Conservation (phyloP, 1,139 yeast genomes). For the Debaryomycetaceae sp. region DNA sequence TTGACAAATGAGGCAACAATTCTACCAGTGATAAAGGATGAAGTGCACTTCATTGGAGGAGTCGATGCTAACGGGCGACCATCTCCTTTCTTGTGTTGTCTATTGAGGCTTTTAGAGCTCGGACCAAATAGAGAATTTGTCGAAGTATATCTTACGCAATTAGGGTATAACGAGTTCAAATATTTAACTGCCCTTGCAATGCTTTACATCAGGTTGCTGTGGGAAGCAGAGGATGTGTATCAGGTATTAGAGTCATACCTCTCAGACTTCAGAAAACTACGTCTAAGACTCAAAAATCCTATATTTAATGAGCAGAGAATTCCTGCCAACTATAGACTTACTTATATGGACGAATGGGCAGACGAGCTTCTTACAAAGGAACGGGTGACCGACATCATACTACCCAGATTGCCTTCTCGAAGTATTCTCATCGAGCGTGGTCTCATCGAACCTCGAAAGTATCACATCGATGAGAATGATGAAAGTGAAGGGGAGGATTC, state of each 20-base stretch:
- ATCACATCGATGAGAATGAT: conserved; percentile 18
- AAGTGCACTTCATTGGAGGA: conserved; percentile 46
- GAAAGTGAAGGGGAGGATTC: conserved; percentile 5
- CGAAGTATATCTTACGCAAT: conserved; percentile 47
- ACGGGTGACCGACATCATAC: conserved; percentile 54
- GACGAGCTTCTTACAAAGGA: conserved; percentile 49
- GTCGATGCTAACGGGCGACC: conserved; percentile 50
- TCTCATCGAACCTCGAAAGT: conserved; percentile 33
- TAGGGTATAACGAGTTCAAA: conserved; percentile 49
- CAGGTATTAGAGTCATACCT: conserved; percentile 47
- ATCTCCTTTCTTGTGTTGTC: conserved; percentile 60
- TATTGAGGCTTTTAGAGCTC: conserved; percentile 60
- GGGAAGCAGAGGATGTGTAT: conserved; percentile 45
- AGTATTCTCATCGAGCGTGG: conserved; percentile 38
- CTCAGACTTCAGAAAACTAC: conserved; percentile 53
- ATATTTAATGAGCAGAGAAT: conserved; percentile 21
- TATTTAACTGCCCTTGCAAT: conserved; percentile 62
- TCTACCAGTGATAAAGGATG: conserved; percentile 34
- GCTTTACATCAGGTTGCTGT: conserved; percentile 53
- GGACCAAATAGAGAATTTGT: conserved; percentile 56
- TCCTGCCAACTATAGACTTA: conserved; percentile 29
- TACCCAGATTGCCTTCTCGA: conserved; percentile 53
- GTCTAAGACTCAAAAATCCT: conserved; percentile 20
- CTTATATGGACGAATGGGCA: conserved; percentile 57
- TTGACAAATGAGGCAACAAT: conserved; percentile 54